Percentiles rank a stretch among this genome's conserved stretches.
Conservation (phyloP, 345 rosid species). For the Gynandropsis gynandra region DNA sequence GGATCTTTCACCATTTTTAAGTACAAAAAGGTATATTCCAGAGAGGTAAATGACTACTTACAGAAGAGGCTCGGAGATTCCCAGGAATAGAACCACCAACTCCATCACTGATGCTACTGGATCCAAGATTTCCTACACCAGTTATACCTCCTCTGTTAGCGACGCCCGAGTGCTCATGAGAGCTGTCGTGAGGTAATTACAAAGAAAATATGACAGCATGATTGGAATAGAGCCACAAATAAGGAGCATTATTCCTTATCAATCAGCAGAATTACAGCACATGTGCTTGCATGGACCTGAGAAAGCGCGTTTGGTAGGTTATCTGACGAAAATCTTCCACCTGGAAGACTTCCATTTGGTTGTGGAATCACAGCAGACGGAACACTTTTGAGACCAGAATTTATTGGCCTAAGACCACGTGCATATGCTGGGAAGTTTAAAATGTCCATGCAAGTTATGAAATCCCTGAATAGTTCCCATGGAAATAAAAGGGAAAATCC, state of each 20-base stretch:
- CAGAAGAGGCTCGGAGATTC: slow-evolving; percentile 56
- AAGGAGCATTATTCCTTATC: slow-evolving; percentile 1
- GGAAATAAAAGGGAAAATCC: slow-evolving; percentile 16
- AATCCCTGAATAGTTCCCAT: slow-evolving; percentile 73
- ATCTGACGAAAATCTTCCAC: slow-evolving; percentile 73
- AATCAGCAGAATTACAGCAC: neutral
- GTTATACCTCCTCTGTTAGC: slow-evolving; percentile 71
- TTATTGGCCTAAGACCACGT: slow-evolving; percentile 64
- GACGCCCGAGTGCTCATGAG: slow-evolving; percentile 85
- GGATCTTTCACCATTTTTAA: no score
- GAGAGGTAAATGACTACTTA: no score
- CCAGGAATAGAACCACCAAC: slow-evolving; percentile 63
- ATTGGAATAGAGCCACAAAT: slow-evolving; percentile 15
- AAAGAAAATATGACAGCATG: slow-evolving; percentile 12
- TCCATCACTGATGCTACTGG: slow-evolving; percentile 52
- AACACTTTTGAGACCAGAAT: slow-evolving; percentile 53
- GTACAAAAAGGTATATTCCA: no score
- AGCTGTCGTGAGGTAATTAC: slow-evolving; percentile 75
- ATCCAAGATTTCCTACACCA: slow-evolving; percentile 53
- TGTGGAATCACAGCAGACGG: slow-evolving; percentile 81
- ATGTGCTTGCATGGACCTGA: slow-evolving; percentile 45
- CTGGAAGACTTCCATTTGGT: slow-evolving; percentile 67
- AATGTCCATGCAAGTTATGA: slow-evolving; percentile 75
- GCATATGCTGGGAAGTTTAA: slow-evolving; percentile 66
- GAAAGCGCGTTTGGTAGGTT: slow-evolving; percentile 80